A percentile compares a stretch with the other conserved stretches of the same genome.
Evolutionary conservation across 257 asterid species (phyloP).

Genomic region (Gentiana straminea): DNA sequence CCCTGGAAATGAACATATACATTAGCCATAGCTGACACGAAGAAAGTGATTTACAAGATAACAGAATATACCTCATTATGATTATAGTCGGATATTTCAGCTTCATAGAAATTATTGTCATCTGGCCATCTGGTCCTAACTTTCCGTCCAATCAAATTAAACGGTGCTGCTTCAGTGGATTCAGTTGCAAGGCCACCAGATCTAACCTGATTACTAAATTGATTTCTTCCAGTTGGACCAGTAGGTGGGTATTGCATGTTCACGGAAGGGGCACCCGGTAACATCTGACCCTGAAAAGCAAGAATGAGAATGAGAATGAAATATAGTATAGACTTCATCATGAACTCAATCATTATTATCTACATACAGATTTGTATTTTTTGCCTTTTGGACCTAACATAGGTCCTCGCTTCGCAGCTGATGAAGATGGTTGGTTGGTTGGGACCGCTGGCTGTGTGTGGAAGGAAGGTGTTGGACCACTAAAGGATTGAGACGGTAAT

Average conservation of each 20-base stretch:
- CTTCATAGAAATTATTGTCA: constrained; percentile 89
- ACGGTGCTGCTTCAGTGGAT: constrained; percentile 50
- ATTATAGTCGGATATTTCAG: constrained; percentile 65
- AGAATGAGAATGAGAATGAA: no score
- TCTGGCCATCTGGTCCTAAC: constrained; percentile 98
- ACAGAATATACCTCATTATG: constrained; percentile 40
- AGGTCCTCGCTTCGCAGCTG: constrained; percentile 57
- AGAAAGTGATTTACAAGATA: constrained; percentile 8
- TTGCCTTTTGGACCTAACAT: constrained; percentile 42
- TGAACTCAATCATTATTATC: neutral
- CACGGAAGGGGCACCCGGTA: constrained; percentile 49
- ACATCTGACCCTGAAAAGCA: constrained; percentile 26
- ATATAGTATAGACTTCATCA: no score
- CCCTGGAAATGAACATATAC: constrained; percentile 34
- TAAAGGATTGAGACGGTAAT: constrained; percentile 21
- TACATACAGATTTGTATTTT: constrained; percentile 53
- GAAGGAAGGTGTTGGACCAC: constrained; percentile 19
- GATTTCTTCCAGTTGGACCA: constrained; percentile 75
- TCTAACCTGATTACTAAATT: constrained; percentile 47
- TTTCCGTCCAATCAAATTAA: constrained; percentile 68
- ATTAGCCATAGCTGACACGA: constrained; percentile 13
- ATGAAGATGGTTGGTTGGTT: constrained; percentile 54
- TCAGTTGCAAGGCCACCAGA: constrained; percentile 46
- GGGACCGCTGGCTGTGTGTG: constrained; percentile 16
- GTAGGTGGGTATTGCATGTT: constrained; percentile 61